Conservation (phyloP, 441 rosid genomes). For the Rhodomyrtus psidioides region DNA sequence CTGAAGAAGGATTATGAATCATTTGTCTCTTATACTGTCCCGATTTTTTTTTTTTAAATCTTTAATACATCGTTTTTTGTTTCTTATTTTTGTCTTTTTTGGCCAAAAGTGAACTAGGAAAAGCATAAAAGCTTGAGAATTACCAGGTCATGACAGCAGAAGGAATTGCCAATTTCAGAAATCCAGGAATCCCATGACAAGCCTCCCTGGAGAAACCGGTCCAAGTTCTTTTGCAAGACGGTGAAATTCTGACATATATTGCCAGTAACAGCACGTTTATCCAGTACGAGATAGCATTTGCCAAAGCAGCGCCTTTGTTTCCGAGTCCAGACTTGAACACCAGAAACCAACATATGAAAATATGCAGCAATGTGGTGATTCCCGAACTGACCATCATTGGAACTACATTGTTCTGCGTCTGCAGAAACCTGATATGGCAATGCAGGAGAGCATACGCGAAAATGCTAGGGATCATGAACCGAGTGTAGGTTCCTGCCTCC, state of each 20-base stretch:
- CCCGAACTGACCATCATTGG: constrained; percentile 20
- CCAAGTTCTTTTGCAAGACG: constrained; percentile 2
- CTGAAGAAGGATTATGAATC: not conserved
- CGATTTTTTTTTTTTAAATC: not conserved
- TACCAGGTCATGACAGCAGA: not conserved
- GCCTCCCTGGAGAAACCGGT: not conserved
- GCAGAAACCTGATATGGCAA: constrained; percentile 26
- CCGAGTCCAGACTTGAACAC: constrained; percentile 20
- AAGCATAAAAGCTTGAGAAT: not conserved
- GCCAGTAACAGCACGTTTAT: constrained; percentile 20
- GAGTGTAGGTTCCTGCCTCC: constrained; percentile 23
- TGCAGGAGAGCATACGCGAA: constrained; percentile 21
- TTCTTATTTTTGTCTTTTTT: no score
- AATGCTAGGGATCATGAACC: constrained; percentile 33
- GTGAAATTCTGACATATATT: constrained; percentile 19
- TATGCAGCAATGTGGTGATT: constrained; percentile 14
- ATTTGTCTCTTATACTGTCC: not conserved
- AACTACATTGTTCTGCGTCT: constrained; percentile 19
- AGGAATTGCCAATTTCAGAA: not conserved
- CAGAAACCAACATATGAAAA: constrained; percentile 21
- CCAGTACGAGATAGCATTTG: constrained; percentile 24
- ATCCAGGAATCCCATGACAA: not conserved
- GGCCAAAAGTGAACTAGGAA: not conserved
- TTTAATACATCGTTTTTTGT: not conserved
- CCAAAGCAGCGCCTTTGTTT: constrained; percentile 32